Conservation (phyloP, 495 filamentous ascomycete species). For the Daldinia bambusicola region DNA sequence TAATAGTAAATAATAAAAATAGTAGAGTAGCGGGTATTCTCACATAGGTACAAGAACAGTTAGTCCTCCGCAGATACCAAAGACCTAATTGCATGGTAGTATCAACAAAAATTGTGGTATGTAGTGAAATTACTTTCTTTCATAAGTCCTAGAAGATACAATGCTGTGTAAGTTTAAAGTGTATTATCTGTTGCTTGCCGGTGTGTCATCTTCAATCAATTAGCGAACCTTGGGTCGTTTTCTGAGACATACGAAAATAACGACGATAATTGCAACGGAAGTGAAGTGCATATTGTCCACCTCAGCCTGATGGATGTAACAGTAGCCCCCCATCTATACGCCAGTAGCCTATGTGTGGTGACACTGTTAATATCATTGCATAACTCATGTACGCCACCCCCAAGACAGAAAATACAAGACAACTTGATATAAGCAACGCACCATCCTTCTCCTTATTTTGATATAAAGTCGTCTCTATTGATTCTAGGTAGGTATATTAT, state of each 20-base stretch:
- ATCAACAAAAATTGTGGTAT: too few relatives aligned
- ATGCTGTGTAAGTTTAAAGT: too few relatives aligned
- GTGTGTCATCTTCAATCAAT: too few relatives aligned
- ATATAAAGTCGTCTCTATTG: neutral
- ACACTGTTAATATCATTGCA: neutral
- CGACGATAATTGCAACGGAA: neutral
- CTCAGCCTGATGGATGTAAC: neutral
- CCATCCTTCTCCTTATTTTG: neutral
- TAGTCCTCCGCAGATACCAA: too few relatives aligned
- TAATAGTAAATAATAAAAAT: too few relatives aligned
- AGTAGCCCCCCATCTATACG: neutral
- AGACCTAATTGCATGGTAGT: too few relatives aligned
- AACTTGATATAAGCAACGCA: neutral
- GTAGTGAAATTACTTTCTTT: too few relatives aligned
- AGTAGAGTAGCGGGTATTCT: too few relatives aligned
- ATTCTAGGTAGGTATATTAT: neutral
- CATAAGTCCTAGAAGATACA: too few relatives aligned
- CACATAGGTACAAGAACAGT: too few relatives aligned
- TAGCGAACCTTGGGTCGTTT: too few relatives aligned
- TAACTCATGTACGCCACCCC: neutral
- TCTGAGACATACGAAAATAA: neutral
- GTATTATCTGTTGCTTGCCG: too few relatives aligned
- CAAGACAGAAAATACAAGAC: neutral
- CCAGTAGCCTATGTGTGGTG: neutral
- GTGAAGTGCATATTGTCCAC: neutral